phyloP scores from a whole-genome alignment of 768 basidiomycete species.

The Dictyophora rubrovolvata region DNA sequence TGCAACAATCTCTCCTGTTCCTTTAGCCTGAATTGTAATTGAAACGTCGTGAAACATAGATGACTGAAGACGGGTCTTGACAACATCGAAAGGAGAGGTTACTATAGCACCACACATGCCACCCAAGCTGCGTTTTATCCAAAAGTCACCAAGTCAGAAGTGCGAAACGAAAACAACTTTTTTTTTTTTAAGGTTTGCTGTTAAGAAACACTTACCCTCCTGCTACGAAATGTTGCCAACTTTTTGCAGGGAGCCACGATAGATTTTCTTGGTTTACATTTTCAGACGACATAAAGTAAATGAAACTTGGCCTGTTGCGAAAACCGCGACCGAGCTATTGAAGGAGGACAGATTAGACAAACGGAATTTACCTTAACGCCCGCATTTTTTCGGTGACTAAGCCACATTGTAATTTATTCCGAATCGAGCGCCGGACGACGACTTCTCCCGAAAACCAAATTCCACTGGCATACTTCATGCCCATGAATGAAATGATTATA shows the following conservation, averaged over 20 bases:
- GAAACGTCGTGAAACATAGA: slow-evolving; percentile 53
- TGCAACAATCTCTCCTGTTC: slow-evolving; percentile 20
- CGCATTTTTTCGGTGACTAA: not conserved
- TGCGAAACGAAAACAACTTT: too few species aligned
- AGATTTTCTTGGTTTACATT: not conserved
- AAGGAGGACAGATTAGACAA: not conserved
- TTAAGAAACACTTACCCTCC: slow-evolving; percentile 61
- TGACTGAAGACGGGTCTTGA: slow-evolving; percentile 94
- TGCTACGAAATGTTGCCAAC: slow-evolving; percentile 77
- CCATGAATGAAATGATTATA: too few species aligned
- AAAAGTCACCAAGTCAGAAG: slow-evolving; percentile 9
- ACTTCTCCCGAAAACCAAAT: too few species aligned
- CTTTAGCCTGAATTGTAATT: slow-evolving; percentile 26
- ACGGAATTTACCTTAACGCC: not conserved
- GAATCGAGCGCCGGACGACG: not conserved
- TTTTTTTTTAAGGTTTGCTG: too few species aligned
- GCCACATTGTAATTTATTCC: not conserved
- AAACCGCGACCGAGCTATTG: not conserved
- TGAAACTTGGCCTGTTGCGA: not conserved
- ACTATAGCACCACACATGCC: slow-evolving; percentile 97
- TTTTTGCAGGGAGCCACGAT: slow-evolving; percentile 49
- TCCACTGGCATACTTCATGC: not conserved
- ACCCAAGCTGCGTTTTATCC: slow-evolving; percentile 50
- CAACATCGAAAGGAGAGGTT: slow-evolving; percentile 96
- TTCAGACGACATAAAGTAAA: not conserved